phyloP scores from a whole-genome alignment of 495 filamentous ascomycete genomes.

The Sphaerosporella brunnea region DNA sequence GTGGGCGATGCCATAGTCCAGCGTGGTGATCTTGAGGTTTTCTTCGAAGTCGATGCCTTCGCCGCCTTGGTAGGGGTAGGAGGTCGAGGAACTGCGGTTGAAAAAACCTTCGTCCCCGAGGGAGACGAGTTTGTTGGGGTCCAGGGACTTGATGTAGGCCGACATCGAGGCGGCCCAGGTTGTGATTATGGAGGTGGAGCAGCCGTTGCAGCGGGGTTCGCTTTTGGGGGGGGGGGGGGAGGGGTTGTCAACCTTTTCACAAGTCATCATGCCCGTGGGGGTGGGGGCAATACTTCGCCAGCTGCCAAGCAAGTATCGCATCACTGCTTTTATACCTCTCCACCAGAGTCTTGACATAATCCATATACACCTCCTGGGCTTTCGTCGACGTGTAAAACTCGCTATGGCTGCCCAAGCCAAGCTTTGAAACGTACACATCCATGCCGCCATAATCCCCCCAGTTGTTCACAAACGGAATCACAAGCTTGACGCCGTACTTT shows the following conservation, averaged over 20 bases:
- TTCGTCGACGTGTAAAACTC: conserved; percentile 31
- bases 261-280: background rate
- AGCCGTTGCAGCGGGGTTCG: conserved; percentile 42
- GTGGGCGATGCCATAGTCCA: conserved; percentile 32
- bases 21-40: conserved; percentile 33
- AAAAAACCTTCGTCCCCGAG: conserved; percentile 35
- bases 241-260: background rate
- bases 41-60: conserved; percentile 36
- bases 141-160: conserved; percentile 40
- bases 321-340: conserved; percentile 35
- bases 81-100: conserved; percentile 19
- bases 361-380: conserved; percentile 34
- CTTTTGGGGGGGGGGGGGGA: too few species aligned
- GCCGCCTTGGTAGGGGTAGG: conserved; percentile 33
- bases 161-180: conserved; percentile 37
- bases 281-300: conserved; percentile 30
- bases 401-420: conserved; percentile 28
- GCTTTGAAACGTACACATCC: conserved; percentile 29
- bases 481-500: conserved; percentile 40
- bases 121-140: conserved; percentile 40
- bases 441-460: conserved; percentile 40
- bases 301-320: conserved; percentile 44
- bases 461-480: conserved; percentile 34
- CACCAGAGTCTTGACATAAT: conserved; percentile 40
- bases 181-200: conserved; percentile 34